Evolutionary conservation across 2,329 filamentous ascomycete genomes (phyloP).

Genomic region (Pyrenophora graminea): DNA sequence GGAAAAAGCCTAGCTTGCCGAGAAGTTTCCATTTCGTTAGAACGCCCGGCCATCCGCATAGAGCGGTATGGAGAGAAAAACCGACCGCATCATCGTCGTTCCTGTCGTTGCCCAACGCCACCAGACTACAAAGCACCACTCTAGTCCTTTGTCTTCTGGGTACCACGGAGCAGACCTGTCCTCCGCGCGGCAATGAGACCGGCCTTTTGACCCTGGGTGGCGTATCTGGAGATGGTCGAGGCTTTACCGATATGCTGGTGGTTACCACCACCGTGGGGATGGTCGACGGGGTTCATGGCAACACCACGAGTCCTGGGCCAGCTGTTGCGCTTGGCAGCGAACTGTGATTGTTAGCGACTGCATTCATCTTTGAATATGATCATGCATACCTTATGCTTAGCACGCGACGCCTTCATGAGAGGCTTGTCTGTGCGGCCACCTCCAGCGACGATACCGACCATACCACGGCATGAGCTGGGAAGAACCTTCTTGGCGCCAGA

Average conservation of each 20-base stretch:
- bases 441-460: slow-evolving; percentile 99
- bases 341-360: slow-evolving; percentile 53
- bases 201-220: slow-evolving; percentile 98
- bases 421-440: slow-evolving; percentile 99
- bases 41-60: slow-evolving; percentile 47
- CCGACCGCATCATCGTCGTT: slow-evolving; percentile 41
- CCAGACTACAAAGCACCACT: slow-evolving; percentile 31
- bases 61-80: slow-evolving; percentile 45
- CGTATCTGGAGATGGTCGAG: slow-evolving; percentile 98
- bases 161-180: slow-evolving; percentile 99
- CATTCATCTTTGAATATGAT: neutral
- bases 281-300: slow-evolving; percentile 99
- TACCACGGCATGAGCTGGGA: slow-evolving; percentile 87
- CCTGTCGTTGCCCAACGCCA: slow-evolving; percentile 32
- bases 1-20: slow-evolving; percentile 36
- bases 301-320: slow-evolving; percentile 99
- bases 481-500: slow-evolving; percentile 99
- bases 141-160: slow-evolving; percentile 97
- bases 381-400: slow-evolving; percentile 79
- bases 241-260: slow-evolving; percentile 99
- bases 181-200: slow-evolving; percentile 99
- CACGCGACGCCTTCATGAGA: slow-evolving; percentile 97
- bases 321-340: slow-evolving; percentile 99
- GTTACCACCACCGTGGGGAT: slow-evolving; percentile 83
- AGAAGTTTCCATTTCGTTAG: slow-evolving; percentile 40